These are phyloP conservation scores for Sclerotinia spermophila DNA, from an alignment of 2,329 filamentous ascomycete species.

Conservation along the genomic window DNA sequence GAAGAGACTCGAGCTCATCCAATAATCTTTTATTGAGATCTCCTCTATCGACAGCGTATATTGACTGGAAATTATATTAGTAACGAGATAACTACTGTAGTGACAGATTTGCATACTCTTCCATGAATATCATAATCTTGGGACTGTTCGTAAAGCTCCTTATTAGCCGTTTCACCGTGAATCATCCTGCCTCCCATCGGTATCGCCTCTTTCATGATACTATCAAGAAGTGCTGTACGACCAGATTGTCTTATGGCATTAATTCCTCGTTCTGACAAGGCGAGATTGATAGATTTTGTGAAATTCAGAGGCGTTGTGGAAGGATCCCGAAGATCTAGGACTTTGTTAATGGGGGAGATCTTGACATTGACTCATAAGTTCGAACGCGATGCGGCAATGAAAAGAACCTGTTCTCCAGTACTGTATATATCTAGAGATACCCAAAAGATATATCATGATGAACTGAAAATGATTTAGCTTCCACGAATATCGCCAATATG, in stretches of 20 bases:
- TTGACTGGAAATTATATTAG: constrained; percentile 52
- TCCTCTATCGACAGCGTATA: constrained; percentile 81
- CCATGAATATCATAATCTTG: constrained; percentile 90
- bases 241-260: constrained; percentile 75
- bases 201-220: constrained; percentile 73
- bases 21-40: constrained; percentile 79
- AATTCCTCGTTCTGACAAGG: constrained; percentile 89
- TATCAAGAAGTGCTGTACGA: constrained; percentile 63
- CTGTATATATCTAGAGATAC: neutral
- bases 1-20: constrained; percentile 75
- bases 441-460: too few species aligned
- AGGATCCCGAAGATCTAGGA: constrained; percentile 77
- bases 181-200: constrained; percentile 98
- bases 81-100: neutral
- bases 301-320: constrained; percentile 86
- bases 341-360: neutral
- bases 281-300: constrained; percentile 97
- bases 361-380: too few species aligned
- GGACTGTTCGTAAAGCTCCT: constrained; percentile 68
- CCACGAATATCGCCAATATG: neutral
- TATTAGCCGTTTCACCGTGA: constrained; percentile 64
- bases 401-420: neutral
- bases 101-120: constrained; percentile 51
- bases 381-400: neutral
- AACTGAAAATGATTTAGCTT: neutral